Base-by-base conservation (phyloP, 2,329 filamentous ascomycete genomes). In the Fusarium newnesense region DNA sequence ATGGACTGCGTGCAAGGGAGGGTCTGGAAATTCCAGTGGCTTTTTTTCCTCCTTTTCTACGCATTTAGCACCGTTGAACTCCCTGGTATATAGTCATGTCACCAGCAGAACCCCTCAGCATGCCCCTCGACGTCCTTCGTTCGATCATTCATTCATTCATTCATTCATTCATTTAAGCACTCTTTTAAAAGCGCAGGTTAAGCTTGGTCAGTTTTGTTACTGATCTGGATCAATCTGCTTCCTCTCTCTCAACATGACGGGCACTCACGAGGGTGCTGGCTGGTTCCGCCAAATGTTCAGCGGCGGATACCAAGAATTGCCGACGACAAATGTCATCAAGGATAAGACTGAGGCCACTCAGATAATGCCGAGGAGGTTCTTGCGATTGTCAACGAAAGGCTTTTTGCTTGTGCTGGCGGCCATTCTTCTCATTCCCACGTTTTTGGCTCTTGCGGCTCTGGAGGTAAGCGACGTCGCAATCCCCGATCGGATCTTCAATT, bases 271-370 rank as follows among this genome's bases (percentile, higher is more conserved):
- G 21, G 26, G 24, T 46, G 34, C 39, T 18, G 60, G 58, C 26
- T 69, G 67, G 65, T 64, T 68, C 24, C 52, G 67, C 50, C 65
- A 64, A 37, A 69, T 69, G 67, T 69, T 69, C 40, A 50, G 34
- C 26, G 24, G 54, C 9, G 65, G 59, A 28, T 69, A 69, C 50
- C 58, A 69, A 19, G 67, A 69, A 52, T 47, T 69, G 21, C 66
- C 66, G 6, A 69, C 66, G 10, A 69, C 30, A 9, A 32, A 37
- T 24, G 58, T 69, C 16, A 58, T 69, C 24, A 69, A 69, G 39
- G 66, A 69, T 46, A 69, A 69, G 24, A 8, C 65, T 6, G 66
- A 69, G 26, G 47, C 37, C 9, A 44, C 58, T 21, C 66, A 69
- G 34, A 15, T 52, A 5, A 52, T 64, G 18, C 66, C 66, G 5